Conservation (phyloP, 805 yeast species). For the Monosporozyma unispora region DNA sequence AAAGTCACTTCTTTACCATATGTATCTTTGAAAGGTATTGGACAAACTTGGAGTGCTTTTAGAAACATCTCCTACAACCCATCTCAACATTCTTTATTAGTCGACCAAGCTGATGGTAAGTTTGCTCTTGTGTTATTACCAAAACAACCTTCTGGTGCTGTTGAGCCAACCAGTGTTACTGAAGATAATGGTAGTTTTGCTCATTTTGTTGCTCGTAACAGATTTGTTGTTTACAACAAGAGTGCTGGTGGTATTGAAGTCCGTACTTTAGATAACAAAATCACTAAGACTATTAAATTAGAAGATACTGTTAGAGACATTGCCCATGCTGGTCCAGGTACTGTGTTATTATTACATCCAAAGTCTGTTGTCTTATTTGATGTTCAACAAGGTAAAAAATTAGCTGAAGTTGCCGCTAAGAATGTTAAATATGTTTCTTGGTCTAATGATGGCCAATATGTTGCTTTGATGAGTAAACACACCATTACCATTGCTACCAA, state of each 20-base stretch:
- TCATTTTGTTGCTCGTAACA: constrained; percentile 84
- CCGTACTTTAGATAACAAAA: constrained; percentile 70
- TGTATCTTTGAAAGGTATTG: constrained; percentile 74
- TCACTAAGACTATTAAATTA: constrained; percentile 71
- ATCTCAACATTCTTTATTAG: constrained; percentile 76
- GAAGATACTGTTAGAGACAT: constrained; percentile 64
- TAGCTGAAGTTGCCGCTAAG: constrained; percentile 58
- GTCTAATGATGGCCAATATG: constrained; percentile 80
- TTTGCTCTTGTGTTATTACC: constrained; percentile 76
- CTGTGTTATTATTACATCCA: constrained; percentile 64
- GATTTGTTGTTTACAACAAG: constrained; percentile 76
- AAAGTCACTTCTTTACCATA: constrained; percentile 66
- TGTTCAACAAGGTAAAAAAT: constrained; percentile 80
- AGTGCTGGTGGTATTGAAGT: constrained; percentile 62
- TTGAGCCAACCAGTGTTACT: constrained; percentile 75
- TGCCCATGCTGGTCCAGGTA: constrained; percentile 72
- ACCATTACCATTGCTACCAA: constrained; percentile 81
- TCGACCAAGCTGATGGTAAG: constrained; percentile 56
- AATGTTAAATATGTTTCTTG: constrained; percentile 83
- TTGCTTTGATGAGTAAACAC: constrained; percentile 87
- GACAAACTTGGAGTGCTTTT: constrained; percentile 79
- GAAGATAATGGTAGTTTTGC: constrained; percentile 82
- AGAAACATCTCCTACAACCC: constrained; percentile 85
- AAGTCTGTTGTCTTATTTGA: constrained; percentile 74
- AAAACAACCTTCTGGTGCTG: constrained; percentile 83